Evolutionary conservation across 176 grass and related monocot genomes (phyloP), one percentile per base, ranked within the genome.

Genomic region (Lolium rigidum): DNA sequence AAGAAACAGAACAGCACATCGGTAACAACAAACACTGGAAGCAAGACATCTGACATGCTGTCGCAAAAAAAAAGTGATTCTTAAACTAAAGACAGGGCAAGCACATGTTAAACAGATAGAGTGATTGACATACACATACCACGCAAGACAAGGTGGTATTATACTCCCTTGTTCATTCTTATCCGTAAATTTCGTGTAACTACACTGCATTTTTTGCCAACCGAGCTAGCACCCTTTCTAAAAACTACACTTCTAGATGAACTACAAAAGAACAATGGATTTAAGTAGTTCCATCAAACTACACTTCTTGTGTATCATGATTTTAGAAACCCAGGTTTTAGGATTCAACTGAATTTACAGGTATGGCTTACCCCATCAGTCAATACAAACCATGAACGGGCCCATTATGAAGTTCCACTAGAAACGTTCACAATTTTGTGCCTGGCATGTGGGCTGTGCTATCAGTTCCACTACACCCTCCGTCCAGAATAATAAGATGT

Each of bases 251-350:
- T 18, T 54, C 48, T 9, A 28, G 72, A 51, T 26, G 35, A 76
- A 54, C 8, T 76, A 54, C 5, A 6, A 31, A 76, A 54, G 73
- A 76, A 76, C 25, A 35, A 54, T 0, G 38, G 8, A 21, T 70
- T 70, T n/a, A 70, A 70, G 37, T 70, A 65, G 24, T 28, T 31
- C 12, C 62, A 65, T 31, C 22, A 65, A 48, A 73, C 70, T 48
- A 48, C 21, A 73, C 21, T 25, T 50, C n/a, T 13, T 72, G 22
- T 49, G 70, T 25, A 13, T 74, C n/a, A 50, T 48, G 46, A n/a
- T 74, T 51, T 26, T 21, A 75, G 13, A 75, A 28, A 51, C 8
- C 46, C 13, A 75, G 14, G 17, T 52, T 28, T 31, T 52, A 9
- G 72, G 71, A 50, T 51, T 5, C 71, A 74, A 51, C 46, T 6